These are phyloP conservation scores for Ganoderma leucocontextum DNA, from an alignment of 1,284 basidiomycete species.

Conservation along the genomic window DNA sequence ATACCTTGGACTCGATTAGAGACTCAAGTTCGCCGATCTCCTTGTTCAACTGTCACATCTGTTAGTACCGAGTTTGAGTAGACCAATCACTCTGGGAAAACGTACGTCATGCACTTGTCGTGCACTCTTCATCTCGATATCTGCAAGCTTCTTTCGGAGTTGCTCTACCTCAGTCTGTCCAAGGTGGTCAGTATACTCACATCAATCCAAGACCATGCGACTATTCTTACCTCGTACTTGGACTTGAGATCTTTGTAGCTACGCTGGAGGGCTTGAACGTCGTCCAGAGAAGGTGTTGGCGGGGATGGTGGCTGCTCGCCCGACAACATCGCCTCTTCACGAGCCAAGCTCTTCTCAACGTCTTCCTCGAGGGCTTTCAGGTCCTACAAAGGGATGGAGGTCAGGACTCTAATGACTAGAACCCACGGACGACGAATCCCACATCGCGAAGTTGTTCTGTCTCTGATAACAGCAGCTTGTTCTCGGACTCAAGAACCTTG, in stretches of 20 bases:
- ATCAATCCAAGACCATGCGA: neutral
- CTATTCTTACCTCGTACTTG: conserved; percentile 59
- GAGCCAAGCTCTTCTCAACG: conserved; percentile 67
- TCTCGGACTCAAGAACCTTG: conserved; percentile 81
- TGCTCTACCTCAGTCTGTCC: conserved; percentile 71
- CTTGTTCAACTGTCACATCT: conserved; percentile 75
- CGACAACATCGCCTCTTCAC: conserved; percentile 56
- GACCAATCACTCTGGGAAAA: conserved; percentile 16
- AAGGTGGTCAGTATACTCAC: neutral
- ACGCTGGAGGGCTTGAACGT: conserved; percentile 50
- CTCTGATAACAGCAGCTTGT: conserved; percentile 76
- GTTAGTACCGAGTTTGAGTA: neutral
- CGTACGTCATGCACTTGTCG: conserved; percentile 76
- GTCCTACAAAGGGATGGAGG: conserved; percentile 53
- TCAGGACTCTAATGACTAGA: neutral
- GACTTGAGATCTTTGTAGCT: conserved; percentile 57
- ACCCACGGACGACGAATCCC: conserved; percentile 19
- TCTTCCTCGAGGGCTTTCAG: conserved; percentile 78
- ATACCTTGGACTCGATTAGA: conserved; percentile 88
- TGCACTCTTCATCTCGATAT: conserved; percentile 77
- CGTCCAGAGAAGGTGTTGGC: conserved; percentile 37
- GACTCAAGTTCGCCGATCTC: conserved; percentile 91
- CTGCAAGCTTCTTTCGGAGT: conserved; percentile 70
- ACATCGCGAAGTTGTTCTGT: conserved; percentile 82
- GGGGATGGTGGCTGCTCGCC: conserved; percentile 38